These are phyloP conservation scores for Leonotis leonurus DNA, from an alignment of 257 asterid species.

Conservation along the genomic window DNA sequence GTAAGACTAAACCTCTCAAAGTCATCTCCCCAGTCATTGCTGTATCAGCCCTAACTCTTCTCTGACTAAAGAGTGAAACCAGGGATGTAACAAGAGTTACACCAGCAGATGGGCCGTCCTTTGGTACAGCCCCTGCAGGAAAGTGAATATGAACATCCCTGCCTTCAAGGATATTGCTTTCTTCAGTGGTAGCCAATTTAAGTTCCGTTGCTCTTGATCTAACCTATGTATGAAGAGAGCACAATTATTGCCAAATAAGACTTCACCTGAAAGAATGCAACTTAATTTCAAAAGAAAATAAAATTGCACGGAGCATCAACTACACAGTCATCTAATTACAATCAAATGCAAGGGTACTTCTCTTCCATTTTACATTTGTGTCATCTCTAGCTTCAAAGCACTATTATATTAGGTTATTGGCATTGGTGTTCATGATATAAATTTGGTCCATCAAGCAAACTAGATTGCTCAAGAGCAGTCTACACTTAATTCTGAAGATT, in stretches of 20 bases:
- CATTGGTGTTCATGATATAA: neutral
- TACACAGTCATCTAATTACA: neutral
- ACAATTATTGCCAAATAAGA: constrained; percentile 11
- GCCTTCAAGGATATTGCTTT: constrained; percentile 74
- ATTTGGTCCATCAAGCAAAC: neutral
- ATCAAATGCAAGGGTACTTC: neutral
- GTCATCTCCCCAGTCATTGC: constrained; percentile 99
- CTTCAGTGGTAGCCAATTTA: constrained; percentile 55
- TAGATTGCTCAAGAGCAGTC: constrained; percentile 6
- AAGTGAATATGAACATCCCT: constrained; percentile 93
- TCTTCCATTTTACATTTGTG: constrained; percentile 4
- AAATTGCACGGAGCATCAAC: constrained; percentile 1
- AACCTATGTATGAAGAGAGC: constrained; percentile 39
- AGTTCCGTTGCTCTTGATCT: constrained; percentile 92
- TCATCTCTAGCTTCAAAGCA: constrained; percentile 6
- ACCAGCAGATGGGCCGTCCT: constrained; percentile 99
- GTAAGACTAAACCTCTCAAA: constrained; percentile 87
- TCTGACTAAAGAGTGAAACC: constrained; percentile 92
- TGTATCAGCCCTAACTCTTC: constrained; percentile 91
- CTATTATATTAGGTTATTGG: neutral
- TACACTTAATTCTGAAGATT: neutral
- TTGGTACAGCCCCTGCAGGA: constrained; percentile 99
- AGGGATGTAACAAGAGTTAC: constrained; percentile 94
- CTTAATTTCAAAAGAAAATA: constrained; percentile 1
- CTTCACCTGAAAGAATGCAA: neutral